These are phyloP conservation scores for Candida buenavistaensis DNA, from an alignment of 1,139 yeast species.

Conservation along the genomic window DNA sequence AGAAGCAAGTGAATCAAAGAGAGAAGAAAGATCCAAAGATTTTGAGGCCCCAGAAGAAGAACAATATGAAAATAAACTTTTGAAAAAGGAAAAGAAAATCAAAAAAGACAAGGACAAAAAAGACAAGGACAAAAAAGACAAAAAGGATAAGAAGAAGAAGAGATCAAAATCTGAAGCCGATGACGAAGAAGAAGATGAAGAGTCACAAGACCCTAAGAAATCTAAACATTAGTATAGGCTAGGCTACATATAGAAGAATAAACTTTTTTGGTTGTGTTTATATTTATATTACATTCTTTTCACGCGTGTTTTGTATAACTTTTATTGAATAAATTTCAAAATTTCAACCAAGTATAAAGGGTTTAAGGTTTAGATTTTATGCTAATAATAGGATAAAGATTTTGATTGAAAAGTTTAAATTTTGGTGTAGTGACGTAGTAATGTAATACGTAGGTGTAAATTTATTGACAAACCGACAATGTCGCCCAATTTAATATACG, in stretches of 20 bases:
- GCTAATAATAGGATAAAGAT: too few species aligned
- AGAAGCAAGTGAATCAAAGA: slow-evolving; percentile 63
- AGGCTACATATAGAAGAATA: too few species aligned
- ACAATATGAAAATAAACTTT: slow-evolving; percentile 38
- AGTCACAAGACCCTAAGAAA: slow-evolving; percentile 9
- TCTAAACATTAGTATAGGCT: slow-evolving; percentile 10
- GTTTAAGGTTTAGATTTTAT: too few species aligned
- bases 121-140: slow-evolving; percentile 19
- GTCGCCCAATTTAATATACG: too few species aligned
- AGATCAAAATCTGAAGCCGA: slow-evolving; percentile 14
- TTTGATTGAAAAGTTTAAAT: too few species aligned
- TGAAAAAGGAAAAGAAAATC: slow-evolving; percentile 19
- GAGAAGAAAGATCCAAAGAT: slow-evolving; percentile 72
- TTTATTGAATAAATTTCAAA: too few species aligned
- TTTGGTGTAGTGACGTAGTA: neutral
- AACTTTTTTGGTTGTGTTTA: slow-evolving; percentile 2
- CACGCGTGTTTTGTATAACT: too few species aligned
- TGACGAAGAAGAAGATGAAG: slow-evolving; percentile 8
- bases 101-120: slow-evolving; percentile 26
- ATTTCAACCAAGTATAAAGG: too few species aligned
- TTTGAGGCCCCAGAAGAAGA: slow-evolving; percentile 85
- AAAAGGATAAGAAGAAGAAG: slow-evolving; percentile 22
- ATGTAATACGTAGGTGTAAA: too few species aligned
- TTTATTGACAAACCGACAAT: too few species aligned
- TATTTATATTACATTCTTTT: too few species aligned